These are phyloP conservation scores for Cordyceps tenuipes DNA, from an alignment of 2,329 filamentous ascomycete genomes.

Conservation along the genomic window DNA sequence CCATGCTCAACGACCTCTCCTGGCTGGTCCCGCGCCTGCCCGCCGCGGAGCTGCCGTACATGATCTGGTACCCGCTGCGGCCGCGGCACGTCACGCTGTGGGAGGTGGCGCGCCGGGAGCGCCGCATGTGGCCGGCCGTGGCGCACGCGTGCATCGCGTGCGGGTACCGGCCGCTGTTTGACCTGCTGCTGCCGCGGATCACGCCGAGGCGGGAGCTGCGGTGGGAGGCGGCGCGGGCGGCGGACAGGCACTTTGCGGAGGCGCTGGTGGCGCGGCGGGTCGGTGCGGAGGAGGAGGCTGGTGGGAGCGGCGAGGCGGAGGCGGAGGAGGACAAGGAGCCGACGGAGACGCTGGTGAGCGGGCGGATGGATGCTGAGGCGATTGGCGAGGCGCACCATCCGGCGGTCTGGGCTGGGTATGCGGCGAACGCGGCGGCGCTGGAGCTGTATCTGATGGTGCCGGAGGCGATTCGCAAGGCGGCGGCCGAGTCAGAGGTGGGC, in stretches of 20 bases:
- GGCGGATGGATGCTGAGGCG: too few relatives aligned
- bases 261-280: not conserved
- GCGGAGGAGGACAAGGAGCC: too few relatives aligned
- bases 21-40: not conserved
- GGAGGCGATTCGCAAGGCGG: too few relatives aligned
- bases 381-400: too few relatives aligned
- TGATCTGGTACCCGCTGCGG: constrained; percentile 11
- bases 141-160: not conserved
- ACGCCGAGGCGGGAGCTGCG: not conserved
- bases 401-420: too few relatives aligned
- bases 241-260: not conserved
- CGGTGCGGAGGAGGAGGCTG: not conserved
- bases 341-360: too few relatives aligned
- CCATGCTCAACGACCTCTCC: constrained; percentile 23
- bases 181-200: not conserved
- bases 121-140: not conserved
- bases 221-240: not conserved
- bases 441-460: too few relatives aligned
- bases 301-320: too few relatives aligned
- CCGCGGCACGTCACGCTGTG: not conserved
- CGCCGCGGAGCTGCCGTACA: not conserved
- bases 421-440: too few relatives aligned
- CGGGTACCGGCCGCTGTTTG: not conserved
- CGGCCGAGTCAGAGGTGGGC: too few relatives aligned
- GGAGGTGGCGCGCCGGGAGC: not conserved